Conservation (phyloP, 2,329 filamentous ascomycete genomes). For the Boeremia lycopersici region DNA sequence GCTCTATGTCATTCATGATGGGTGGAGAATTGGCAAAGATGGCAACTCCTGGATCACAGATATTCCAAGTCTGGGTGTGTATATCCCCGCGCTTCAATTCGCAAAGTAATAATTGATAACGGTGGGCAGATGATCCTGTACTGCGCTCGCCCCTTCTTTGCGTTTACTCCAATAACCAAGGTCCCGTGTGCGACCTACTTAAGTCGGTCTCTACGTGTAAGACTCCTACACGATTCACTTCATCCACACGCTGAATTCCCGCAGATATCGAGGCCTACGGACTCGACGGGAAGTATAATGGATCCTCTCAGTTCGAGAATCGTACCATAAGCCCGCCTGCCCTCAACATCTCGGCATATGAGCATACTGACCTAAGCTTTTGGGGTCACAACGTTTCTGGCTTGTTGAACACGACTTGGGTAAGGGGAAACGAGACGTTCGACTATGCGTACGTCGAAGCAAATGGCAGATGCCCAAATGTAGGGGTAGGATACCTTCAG, state of each 20-base stretch:
- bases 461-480: background rate
- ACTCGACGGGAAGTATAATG: background rate
- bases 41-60: background rate
- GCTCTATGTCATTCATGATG: background rate
- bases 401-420: background rate
- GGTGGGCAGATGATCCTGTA: background rate
- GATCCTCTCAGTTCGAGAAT: background rate
- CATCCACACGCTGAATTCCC: background rate
- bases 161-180: too few species aligned
- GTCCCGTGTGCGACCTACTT: too few species aligned
- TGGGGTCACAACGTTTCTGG: background rate
- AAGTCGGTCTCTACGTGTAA: background rate
- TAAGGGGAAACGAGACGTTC: background rate
- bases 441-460: background rate
- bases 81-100: too few species aligned
- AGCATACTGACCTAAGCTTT: background rate
- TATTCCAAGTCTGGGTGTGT: background rate
- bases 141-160: background rate
- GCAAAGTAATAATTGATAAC: too few species aligned
- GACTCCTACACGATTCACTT: background rate
- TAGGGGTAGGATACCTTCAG: background rate
- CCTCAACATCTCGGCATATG: background rate
- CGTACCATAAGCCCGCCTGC: background rate
- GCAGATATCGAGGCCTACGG: background rate
- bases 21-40: background rate